Evolutionary conservation across 2,329 filamentous ascomycete genomes (phyloP).

Genomic region (Hyphodiscus sp.): DNA sequence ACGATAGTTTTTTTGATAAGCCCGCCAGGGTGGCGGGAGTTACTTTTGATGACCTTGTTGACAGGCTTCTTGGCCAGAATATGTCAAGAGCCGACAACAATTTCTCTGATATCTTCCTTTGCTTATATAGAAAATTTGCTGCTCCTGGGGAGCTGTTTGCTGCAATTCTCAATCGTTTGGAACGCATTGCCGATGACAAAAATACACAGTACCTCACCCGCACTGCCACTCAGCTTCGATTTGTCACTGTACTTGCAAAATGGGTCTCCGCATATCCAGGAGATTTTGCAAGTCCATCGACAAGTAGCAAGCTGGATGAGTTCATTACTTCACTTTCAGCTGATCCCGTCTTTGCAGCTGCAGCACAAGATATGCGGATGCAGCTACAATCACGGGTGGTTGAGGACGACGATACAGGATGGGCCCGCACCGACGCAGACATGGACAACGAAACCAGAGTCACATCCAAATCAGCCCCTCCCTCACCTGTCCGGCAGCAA

Average conservation of each 20-base stretch:
- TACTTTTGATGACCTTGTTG: constrained; percentile 67
- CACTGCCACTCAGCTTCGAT: constrained; percentile 74
- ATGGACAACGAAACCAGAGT: constrained; percentile 23
- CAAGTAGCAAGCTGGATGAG: constrained; percentile 62
- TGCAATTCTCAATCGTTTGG: constrained; percentile 70
- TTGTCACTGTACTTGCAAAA: constrained; percentile 76
- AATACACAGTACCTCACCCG: constrained; percentile 65
- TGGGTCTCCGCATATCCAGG: constrained; percentile 90
- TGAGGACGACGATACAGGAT: constrained; percentile 87
- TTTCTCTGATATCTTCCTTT: constrained; percentile 83
- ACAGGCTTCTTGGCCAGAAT: constrained; percentile 75
- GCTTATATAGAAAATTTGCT: constrained; percentile 89
- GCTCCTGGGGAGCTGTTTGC: constrained; percentile 72
- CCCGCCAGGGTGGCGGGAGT: constrained; percentile 47
- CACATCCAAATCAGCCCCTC: constrained; percentile 14
- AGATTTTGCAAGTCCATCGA: constrained; percentile 78
- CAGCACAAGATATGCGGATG: constrained; percentile 77
- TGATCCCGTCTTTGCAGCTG: constrained; percentile 75
- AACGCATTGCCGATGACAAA: constrained; percentile 61
- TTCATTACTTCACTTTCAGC: constrained; percentile 71
- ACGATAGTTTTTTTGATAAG: constrained; percentile 53
- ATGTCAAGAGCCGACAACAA: constrained; percentile 84
- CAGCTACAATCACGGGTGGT: constrained; percentile 65
- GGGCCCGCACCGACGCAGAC: constrained; percentile 76
- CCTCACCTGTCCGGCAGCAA: constrained; percentile 16